Conservation (phyloP, 2,329 filamentous ascomycete genomes). For the Colletotrichum sp. region DNA sequence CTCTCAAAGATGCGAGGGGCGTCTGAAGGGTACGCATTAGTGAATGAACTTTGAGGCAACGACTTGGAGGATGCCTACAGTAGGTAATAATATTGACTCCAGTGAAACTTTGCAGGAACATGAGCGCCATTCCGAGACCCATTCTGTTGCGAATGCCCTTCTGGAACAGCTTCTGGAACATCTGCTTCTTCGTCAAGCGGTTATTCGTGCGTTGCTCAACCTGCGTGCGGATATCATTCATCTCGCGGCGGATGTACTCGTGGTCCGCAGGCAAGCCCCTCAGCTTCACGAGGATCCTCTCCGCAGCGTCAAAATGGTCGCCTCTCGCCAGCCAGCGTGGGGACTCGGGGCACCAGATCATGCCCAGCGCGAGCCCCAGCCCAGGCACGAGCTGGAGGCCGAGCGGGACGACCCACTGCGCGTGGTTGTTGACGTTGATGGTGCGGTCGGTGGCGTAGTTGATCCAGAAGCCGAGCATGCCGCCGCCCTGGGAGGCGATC, state of each 20-base stretch:
- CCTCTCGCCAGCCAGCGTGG: conserved; percentile 40
- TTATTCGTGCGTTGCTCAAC: conserved; percentile 51
- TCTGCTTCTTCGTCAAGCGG: conserved; percentile 30
- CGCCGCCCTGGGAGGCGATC: conserved; percentile 49
- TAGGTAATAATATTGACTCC: conserved; percentile 67
- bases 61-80: conserved; percentile 28
- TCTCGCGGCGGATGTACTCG: conserved; percentile 44
- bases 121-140: conserved; percentile 59
- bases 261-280: conserved; percentile 15
- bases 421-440: conserved; percentile 12
- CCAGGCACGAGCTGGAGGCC: conserved; percentile 46
- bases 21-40: conserved; percentile 25
- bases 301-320: conserved; percentile 42
- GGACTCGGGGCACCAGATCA: conserved; percentile 42
- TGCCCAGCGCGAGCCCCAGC: conserved; percentile 35
- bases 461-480: conserved; percentile 49
- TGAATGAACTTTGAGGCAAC: accelerated
- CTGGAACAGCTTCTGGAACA: conserved; percentile 38
- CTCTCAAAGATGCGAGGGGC: conserved; percentile 39
- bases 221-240: conserved; percentile 61
- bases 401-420: conserved; percentile 47
- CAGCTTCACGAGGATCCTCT: conserved; percentile 42
- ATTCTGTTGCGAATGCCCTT: conserved; percentile 46
- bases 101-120: conserved; percentile 39
- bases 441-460: conserved; percentile 27